phyloP scores from a whole-genome alignment of 2,329 filamentous ascomycete genomes.

The Aspergillus ustus region DNA sequence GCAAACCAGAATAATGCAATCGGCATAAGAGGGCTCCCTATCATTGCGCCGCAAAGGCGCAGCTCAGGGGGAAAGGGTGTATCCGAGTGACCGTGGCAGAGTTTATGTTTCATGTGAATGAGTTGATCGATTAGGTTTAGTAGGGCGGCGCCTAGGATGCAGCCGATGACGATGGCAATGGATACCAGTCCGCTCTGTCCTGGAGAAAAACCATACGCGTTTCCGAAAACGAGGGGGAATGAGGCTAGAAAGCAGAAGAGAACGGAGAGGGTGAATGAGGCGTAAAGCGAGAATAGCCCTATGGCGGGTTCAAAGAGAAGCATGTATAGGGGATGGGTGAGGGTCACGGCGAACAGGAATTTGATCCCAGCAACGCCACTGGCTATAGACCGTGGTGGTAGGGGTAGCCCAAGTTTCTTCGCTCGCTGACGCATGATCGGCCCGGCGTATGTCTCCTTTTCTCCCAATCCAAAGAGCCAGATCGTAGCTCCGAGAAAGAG shows the following conservation, averaged over 20 bases:
- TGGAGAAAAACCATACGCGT: conserved; percentile 64
- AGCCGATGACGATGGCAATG: neutral
- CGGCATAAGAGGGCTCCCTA: conserved; percentile 55
- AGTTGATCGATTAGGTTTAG: neutral
- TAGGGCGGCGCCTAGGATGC: neutral
- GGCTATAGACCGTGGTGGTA: neutral
- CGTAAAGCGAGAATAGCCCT: conserved; percentile 13
- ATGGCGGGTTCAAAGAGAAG: conserved; percentile 53
- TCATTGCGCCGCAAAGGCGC: conserved; percentile 53
- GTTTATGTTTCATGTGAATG: neutral
- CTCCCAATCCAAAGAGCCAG: neutral
- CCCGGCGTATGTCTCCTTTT: neutral
- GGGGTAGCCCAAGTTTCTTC: neutral
- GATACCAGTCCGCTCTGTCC: conserved; percentile 46
- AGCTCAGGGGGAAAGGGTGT: conserved; percentile 52
- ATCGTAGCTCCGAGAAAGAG: conserved; percentile 60
- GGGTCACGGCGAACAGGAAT: conserved; percentile 43
- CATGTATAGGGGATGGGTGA: conserved; percentile 60
- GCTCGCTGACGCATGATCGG: neutral
- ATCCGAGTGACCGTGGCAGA: neutral
- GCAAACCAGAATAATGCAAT: conserved; percentile 55
- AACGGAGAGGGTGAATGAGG: conserved; percentile 70
- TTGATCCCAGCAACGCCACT: neutral
- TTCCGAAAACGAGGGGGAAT: conserved; percentile 70
- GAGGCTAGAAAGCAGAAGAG: conserved; percentile 85